phyloP scores from a whole-genome alignment of 1,284 basidiomycete species.

The Moesziomyces aphidis region DNA sequence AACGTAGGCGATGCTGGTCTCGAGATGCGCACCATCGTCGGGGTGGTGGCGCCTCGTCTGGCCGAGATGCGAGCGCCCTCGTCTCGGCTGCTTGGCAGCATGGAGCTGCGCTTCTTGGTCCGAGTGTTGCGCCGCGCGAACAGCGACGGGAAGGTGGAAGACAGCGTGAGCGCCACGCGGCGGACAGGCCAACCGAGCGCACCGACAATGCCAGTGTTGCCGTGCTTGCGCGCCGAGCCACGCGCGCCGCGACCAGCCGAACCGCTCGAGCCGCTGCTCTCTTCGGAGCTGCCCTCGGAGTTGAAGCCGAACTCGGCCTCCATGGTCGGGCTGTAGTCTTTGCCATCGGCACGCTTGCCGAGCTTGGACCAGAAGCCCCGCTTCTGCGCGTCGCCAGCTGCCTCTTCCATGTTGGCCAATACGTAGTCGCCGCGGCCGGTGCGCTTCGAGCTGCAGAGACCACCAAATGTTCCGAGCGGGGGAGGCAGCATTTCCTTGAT shows the following conservation, averaged over 20 bases:
- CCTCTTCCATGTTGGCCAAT: slow-evolving; percentile 63
- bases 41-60: slow-evolving; percentile 25
- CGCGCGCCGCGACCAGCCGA: slow-evolving; percentile 19
- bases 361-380: slow-evolving; percentile 44
- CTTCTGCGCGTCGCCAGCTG: slow-evolving; percentile 24
- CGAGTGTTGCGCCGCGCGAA: slow-evolving; percentile 19
- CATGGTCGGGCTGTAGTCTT: slow-evolving; percentile 43
- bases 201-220: slow-evolving; percentile 19
- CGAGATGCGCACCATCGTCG: slow-evolving; percentile 35
- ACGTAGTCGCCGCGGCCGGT: slow-evolving; percentile 55
- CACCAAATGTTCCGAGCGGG: slow-evolving; percentile 49
- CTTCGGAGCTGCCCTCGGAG: slow-evolving; percentile 49
- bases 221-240: slow-evolving; percentile 18
- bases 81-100: slow-evolving; percentile 22
- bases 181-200: slow-evolving; percentile 38
- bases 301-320: slow-evolving; percentile 48
- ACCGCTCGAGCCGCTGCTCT: slow-evolving; percentile 31
- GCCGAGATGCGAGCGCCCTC: slow-evolving; percentile 35
- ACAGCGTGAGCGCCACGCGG: slow-evolving; percentile 25
- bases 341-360: slow-evolving; percentile 35
- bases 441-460: slow-evolving; percentile 39
- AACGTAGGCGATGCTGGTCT: slow-evolving; percentile 46
- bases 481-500: slow-evolving; percentile 53
- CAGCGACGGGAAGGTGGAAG: slow-evolving; percentile 32
- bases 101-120: slow-evolving; percentile 45